These are phyloP conservation scores for Suillus variegatus DNA, from an alignment of 768 basidiomycete genomes.

Conservation along the genomic window DNA sequence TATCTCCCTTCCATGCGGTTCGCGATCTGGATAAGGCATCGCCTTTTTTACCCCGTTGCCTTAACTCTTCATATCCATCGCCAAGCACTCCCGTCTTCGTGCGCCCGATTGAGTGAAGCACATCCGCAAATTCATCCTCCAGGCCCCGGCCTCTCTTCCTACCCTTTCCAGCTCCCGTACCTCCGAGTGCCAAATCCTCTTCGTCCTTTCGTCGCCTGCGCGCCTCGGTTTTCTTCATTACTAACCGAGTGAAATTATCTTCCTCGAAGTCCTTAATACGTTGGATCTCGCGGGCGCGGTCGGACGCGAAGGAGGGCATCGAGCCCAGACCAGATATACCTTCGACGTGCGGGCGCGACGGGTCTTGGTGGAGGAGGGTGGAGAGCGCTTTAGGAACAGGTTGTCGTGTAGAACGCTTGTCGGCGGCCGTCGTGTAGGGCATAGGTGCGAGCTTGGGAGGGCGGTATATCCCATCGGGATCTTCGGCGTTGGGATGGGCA, in stretches of 20 bases:
- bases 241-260: slow-evolving; percentile 87
- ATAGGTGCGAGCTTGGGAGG: slow-evolving; percentile 89
- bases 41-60: slow-evolving; percentile 65
- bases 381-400: slow-evolving; percentile 67
- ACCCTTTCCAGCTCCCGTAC: slow-evolving; percentile 55
- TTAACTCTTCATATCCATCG: slow-evolving; percentile 84
- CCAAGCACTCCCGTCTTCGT: slow-evolving; percentile 41
- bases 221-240: slow-evolving; percentile 88
- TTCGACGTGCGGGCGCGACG: slow-evolving; percentile 67
- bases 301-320: slow-evolving; percentile 53
- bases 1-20: slow-evolving; percentile 30
- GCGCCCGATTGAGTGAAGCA: slow-evolving; percentile 63
- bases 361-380: slow-evolving; percentile 50
- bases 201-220: slow-evolving; percentile 76
- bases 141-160: slow-evolving; percentile 67
- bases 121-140: slow-evolving; percentile 84
- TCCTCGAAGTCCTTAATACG: slow-evolving; percentile 90
- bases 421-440: slow-evolving; percentile 71
- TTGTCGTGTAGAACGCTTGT: slow-evolving; percentile 46
- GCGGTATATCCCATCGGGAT: slow-evolving; percentile 62
- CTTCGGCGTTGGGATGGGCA: slow-evolving; percentile 13
- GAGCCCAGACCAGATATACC: slow-evolving; percentile 72
- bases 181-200: slow-evolving; percentile 85
- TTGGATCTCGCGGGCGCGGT: slow-evolving; percentile 77
- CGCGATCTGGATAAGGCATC: slow-evolving; percentile 63